Evolutionary conservation across 768 basidiomycete species (phyloP).

Genomic region (Kwoniella pini): DNA sequence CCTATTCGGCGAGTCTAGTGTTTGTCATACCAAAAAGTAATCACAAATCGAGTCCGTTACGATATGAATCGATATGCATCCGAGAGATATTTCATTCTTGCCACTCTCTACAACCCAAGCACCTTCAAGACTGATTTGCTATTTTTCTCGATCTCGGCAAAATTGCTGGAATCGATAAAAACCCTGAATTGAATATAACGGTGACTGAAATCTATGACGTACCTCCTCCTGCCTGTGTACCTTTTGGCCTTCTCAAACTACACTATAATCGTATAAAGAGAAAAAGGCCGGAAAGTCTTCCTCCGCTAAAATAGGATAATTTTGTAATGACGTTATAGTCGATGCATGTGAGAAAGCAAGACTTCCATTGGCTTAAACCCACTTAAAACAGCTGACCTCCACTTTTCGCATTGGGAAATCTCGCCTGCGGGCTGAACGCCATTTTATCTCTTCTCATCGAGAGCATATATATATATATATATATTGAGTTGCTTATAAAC

Average conservation of each 20-base stretch:
- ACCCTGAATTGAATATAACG: not conserved
- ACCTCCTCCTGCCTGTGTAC: not conserved
- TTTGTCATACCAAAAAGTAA: too few relatives aligned
- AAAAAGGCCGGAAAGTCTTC: not conserved
- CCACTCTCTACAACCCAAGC: too few relatives aligned
- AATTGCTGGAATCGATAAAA: not conserved
- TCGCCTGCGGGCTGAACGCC: not conserved
- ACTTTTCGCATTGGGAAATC: not conserved
- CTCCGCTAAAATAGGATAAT: not conserved
- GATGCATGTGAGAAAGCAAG: not conserved
- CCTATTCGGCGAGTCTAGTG: too few relatives aligned
- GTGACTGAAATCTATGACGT: slow-evolving; percentile 8
- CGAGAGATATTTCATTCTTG: too few relatives aligned
- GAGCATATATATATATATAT: not conserved
- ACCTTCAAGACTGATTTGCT: too few relatives aligned
- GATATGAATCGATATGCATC: too few relatives aligned
- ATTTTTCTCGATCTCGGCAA: not conserved
- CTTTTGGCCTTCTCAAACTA: too few relatives aligned
- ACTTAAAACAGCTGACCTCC: not conserved
- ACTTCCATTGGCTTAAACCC: not conserved
- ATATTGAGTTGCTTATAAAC: not conserved
- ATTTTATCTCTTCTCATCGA: not conserved
- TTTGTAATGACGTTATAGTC: not conserved
- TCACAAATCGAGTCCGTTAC: too few relatives aligned
- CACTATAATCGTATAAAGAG: too few relatives aligned